These are phyloP conservation scores for Stachybotrys elegans DNA, from an alignment of 2,329 filamentous ascomycete species.

Conservation along the genomic window DNA sequence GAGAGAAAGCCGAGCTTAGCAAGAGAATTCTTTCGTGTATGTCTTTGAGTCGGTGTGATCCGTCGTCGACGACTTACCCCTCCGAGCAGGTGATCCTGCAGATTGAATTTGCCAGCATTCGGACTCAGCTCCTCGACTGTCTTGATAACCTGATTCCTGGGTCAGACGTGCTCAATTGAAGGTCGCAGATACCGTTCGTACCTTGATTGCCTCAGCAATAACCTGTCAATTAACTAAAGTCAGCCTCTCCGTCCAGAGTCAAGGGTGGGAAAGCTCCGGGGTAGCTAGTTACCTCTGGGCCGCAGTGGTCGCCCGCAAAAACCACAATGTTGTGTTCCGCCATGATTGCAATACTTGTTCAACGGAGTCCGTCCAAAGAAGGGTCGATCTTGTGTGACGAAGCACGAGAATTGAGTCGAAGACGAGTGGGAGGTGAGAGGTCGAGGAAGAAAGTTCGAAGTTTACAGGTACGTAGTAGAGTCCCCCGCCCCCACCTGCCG, in stretches of 20 bases:
- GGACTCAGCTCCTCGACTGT: conserved; percentile 66
- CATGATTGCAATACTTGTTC: conserved; percentile 41
- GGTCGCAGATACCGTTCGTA: conserved; percentile 28
- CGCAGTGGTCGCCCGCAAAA: conserved; percentile 76
- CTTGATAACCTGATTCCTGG: conserved; percentile 60
- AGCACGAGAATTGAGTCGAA: conserved; percentile 8
- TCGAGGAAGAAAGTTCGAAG: conserved; percentile 6
- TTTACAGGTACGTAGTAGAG: conserved; percentile 9
- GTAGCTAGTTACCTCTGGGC: conserved; percentile 62
- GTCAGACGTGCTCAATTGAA: conserved; percentile 10
- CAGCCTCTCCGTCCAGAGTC: conserved; percentile 12
- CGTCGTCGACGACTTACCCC: conserved; percentile 58
- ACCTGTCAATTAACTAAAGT: conserved; percentile 42
- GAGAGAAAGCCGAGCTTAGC: conserved; percentile 8
- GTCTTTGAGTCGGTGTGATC: conserved; percentile 9
- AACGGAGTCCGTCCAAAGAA: conserved; percentile 8
- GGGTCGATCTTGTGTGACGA: conserved; percentile 8
- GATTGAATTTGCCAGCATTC: conserved; percentile 71
- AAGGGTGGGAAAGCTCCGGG: conserved; percentile 11
- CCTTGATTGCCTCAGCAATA: conserved; percentile 78
- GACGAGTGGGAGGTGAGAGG: conserved; percentile 10
- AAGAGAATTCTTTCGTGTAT: conserved; percentile 6
- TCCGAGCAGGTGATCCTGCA: conserved; percentile 82
- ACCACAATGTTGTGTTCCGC: conserved; percentile 70
- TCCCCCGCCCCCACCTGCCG: conserved; percentile 8